phyloP scores from a whole-genome alignment of 345 rosid species.

The Citrus reticulata region DNA sequence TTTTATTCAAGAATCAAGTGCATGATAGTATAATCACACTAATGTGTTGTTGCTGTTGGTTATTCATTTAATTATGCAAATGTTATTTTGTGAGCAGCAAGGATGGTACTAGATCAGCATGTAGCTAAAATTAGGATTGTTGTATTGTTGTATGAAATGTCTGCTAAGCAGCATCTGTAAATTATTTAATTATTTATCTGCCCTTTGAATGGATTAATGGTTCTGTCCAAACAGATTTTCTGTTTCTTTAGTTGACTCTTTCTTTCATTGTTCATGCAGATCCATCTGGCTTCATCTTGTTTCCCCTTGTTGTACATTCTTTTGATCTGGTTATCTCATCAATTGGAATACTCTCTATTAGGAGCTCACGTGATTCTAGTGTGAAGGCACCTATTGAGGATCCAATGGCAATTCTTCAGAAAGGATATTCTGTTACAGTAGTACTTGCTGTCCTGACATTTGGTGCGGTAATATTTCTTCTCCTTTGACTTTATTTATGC shows the following conservation, averaged over 20 bases:
- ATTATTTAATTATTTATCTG: background rate
- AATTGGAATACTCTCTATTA: conserved; percentile 82
- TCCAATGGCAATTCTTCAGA: conserved; percentile 96
- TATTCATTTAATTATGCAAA: background rate
- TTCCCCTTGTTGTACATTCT: conserved; percentile 97
- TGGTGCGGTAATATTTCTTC: conserved; percentile 61
- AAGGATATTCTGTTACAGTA: conserved; percentile 89
- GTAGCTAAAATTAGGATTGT: background rate
- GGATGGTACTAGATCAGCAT: background rate
- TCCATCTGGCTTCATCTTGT: conserved; percentile 96
- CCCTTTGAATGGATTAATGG: background rate
- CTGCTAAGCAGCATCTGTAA: background rate
- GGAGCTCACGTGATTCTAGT: conserved; percentile 74
- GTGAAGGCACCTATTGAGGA: conserved; percentile 77
- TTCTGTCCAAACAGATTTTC: background rate
- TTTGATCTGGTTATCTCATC: conserved; percentile 95
- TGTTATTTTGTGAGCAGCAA: background rate
- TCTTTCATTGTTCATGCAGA: conserved; percentile 52
- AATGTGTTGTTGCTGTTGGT: background rate
- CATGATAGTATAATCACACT: background rate
- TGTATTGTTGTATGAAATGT: background rate
- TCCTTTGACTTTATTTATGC: background rate
- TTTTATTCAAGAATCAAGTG: background rate
- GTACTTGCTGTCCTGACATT: conserved; percentile 87
- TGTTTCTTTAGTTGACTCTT: conserved; percentile 13